Evolutionary conservation across 768 basidiomycete species (phyloP), one percentile per base, ranked within the genome.

Genomic region (Lactifluus pinguis): DNA sequence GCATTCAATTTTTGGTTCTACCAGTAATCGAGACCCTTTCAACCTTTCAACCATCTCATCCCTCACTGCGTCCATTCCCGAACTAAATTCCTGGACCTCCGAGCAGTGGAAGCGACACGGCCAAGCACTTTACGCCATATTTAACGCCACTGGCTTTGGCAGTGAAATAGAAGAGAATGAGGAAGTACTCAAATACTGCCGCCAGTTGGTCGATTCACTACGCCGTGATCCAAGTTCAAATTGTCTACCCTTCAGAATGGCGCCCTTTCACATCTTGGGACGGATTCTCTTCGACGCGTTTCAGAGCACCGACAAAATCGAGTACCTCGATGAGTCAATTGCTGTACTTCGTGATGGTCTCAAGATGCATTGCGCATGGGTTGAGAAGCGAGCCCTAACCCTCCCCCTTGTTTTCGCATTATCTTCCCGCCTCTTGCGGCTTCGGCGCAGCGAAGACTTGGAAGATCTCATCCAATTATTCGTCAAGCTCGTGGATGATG

Each of bases 271-370:
- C 7, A 3, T 5, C 4, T 38, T 53, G 5, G 38, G 41, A 3
- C 3, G 3, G 32, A 5, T 19, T 0, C 36, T 59, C 8, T 44
- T 59, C 13, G 44, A 7, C 7, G 7, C 3, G 15, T 52, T 38
- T 10, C 0, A 8, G 6, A 4, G 6, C n/a, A 21, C 49, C 5
- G 10, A 29, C 7, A 39, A 53, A 5, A 19, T 14, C 3, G 13
- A 48, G 6, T 32, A 53, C 8, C 58, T 59, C 17, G 5, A 59
- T 10, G 58, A 38, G 0, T 45, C 58, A 11, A 59, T 59, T 2
- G 15, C 52, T 29, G 14, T 47, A 2, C 17, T 14, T 13, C 58
- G 30, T 21, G 9, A 8, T 44, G 45, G 39, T 32, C 57, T 53
- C 8, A 38, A 42, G 8, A 19, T 38, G 11, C 57, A 42, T 10